Evolutionary conservation across 192 early-diverging fungal genomes (phyloP).

Genomic region (Phlyctochytrium bullatum): DNA sequence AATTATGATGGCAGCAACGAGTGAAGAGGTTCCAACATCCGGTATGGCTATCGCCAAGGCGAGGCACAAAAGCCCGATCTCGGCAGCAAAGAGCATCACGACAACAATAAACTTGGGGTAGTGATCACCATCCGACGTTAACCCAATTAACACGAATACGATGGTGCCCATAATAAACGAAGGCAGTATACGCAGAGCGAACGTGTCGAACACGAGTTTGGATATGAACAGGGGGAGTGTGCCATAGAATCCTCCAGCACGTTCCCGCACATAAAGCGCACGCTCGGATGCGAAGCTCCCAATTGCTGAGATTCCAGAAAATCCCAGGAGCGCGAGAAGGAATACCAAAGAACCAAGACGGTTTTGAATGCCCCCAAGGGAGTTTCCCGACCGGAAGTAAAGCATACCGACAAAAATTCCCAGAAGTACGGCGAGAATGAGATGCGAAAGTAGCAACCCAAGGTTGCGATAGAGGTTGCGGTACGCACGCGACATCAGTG

Average conservation of each 20-base stretch:
- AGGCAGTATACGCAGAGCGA: constrained; percentile 67
- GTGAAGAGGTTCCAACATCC: constrained; percentile 56
- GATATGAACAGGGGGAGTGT: constrained; percentile 50
- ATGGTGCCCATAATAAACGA: constrained; percentile 62
- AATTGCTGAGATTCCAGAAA: constrained; percentile 65
- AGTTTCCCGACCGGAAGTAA: constrained; percentile 56
- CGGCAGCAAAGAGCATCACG: constrained; percentile 61
- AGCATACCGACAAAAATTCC: constrained; percentile 66
- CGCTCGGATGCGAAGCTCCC: constrained; percentile 52
- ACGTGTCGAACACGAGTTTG: constrained; percentile 65
- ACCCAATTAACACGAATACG: constrained; percentile 71
- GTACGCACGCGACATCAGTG: constrained; percentile 43
- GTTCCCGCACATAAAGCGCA: constrained; percentile 45
- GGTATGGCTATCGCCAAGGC: constrained; percentile 55
- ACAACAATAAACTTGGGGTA: constrained; percentile 63
- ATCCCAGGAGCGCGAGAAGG: constrained; percentile 65
- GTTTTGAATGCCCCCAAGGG: constrained; percentile 73
- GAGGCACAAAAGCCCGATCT: constrained; percentile 61
- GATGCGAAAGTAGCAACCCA: constrained; percentile 53
- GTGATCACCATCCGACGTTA: constrained; percentile 37
- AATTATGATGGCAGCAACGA: constrained; percentile 62
- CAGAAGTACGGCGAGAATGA: constrained; percentile 48
- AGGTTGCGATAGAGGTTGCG: constrained; percentile 46
- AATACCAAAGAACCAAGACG: constrained; percentile 69
- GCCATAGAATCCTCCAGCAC: constrained; percentile 49